These are phyloP conservation scores for Tothia fuscella DNA, from an alignment of 2,329 filamentous ascomycete genomes.

Conservation along the genomic window DNA sequence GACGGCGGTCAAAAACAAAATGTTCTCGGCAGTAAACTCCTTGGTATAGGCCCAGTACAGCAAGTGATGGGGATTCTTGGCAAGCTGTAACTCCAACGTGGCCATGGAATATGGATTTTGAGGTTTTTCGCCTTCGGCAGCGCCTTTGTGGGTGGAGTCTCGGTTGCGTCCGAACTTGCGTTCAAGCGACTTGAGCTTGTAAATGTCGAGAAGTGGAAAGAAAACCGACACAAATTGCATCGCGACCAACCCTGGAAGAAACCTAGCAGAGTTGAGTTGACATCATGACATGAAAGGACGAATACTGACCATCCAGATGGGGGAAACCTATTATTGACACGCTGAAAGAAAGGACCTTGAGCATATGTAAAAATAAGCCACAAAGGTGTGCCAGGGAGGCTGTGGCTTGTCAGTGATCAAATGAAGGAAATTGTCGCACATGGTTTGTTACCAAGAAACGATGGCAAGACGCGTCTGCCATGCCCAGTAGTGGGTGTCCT, in stretches of 20 bases:
- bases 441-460: constrained; percentile 26
- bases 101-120: constrained; percentile 43
- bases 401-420: constrained; percentile 17
- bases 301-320: constrained; percentile 48
- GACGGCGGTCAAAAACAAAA: constrained; percentile 51
- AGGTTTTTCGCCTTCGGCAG: not conserved
- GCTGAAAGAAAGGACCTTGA: constrained; percentile 38
- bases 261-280: constrained; percentile 16
- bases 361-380: constrained; percentile 49
- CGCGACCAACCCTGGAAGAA: constrained; percentile 48
- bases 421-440: too few species aligned
- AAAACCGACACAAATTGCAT: constrained; percentile 54
- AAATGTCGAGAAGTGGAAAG: constrained; percentile 31
- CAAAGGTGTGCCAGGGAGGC: constrained; percentile 53
- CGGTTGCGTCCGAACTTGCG: constrained; percentile 1
- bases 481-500: constrained; percentile 55
- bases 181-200: constrained; percentile 8
- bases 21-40: constrained; percentile 61
- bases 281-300: not conserved
- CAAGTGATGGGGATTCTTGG: constrained; percentile 46
- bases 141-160: not conserved
- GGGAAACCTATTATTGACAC: constrained; percentile 43
- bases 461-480: constrained; percentile 46
- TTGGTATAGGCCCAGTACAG: constrained; percentile 52
- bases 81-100: constrained; percentile 49